Base-by-base conservation (phyloP, 495 filamentous ascomycete species). In the Penicillium antarcticum region DNA sequence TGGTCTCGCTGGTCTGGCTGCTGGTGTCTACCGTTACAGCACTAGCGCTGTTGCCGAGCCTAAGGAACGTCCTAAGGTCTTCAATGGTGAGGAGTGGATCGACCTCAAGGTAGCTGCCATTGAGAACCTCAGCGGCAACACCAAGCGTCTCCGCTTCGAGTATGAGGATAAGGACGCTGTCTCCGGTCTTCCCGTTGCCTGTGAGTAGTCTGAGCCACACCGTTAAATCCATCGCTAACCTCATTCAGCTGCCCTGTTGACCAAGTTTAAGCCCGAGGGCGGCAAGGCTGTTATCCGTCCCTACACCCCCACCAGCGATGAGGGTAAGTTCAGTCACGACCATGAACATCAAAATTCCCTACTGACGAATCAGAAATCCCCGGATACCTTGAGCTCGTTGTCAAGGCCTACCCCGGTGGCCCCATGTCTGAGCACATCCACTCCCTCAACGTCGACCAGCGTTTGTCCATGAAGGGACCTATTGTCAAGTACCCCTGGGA, bases 401-500 rank as follows among this genome's bases (percentile, higher is more conserved):
- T 98, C 65, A 98, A 98, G 79, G 78, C 77, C 61, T 98, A 98
- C 75, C 84, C 87, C 53, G 77, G 83, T 60, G 94, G 94, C 16
- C 87, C 90, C 38, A 97, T 98, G 95, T 91, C 86, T 44, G 80
- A 84, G 51, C 87, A 96, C 71, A 44, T 98, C 13, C 91, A 97
- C 76, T 79, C 78, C 57, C 81, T 98, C 88, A 76, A 75, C 29
- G 82, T 86, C 47, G 85, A 88, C 58, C 84, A 97, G 68, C 73
- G 77, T 31, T 81, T 98, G 39, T 84, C 89, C 31, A 82, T 97
- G 77, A 98, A 98, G 77, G 94, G 94, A 13, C 94, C 94, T 1
- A 80, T 98, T 14, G 88, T 90, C 51, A 98, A 98, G 73, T 98
- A 97, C 73, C 77, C 83, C 19, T 97, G 91, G 91, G 63, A 80